Evolutionary conservation across 768 basidiomycete species (phyloP).

Genomic region (Tylopilus felleus): DNA sequence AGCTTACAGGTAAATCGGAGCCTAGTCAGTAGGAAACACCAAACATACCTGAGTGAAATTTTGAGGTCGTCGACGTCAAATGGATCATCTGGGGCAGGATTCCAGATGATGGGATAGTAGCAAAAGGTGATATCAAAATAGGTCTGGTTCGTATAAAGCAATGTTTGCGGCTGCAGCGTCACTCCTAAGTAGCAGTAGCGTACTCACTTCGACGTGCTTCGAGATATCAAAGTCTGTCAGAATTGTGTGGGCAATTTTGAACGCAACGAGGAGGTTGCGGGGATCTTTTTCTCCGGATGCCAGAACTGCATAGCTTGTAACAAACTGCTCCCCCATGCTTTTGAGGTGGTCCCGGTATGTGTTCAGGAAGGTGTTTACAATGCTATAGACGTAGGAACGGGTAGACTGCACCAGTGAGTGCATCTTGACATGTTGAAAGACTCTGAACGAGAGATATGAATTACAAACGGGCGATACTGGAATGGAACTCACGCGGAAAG

Average conservation of each 20-base stretch:
- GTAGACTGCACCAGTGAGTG: conserved; percentile 77
- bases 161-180: background rate
- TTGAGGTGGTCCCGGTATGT: conserved; percentile 53
- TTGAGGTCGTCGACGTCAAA: conserved; percentile 88
- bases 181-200: background rate
- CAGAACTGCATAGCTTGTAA: conserved; percentile 71
- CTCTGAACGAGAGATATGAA: conserved; percentile 37
- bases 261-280: conserved; percentile 85
- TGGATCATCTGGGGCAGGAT: conserved; percentile 90
- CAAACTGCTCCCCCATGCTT: conserved; percentile 65
- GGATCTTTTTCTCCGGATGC: conserved; percentile 98
- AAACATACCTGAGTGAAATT: conserved; percentile 55
- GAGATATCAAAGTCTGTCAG: conserved; percentile 84
- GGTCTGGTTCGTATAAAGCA: conserved; percentile 44
- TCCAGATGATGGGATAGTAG: conserved; percentile 97
- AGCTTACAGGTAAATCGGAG: background rate
- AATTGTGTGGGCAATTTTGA: conserved; percentile 83
- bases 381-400: conserved; percentile 75
- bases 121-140: conserved; percentile 96
- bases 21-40: background rate
- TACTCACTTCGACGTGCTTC: conserved; percentile 69
- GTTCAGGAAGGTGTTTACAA: conserved; percentile 63
- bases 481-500: conserved; percentile 49
- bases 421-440: conserved; percentile 80
- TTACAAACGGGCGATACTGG: background rate